These are phyloP conservation scores for Penicillium freii DNA, from an alignment of 2,329 filamentous ascomycete species.

Conservation along the genomic window DNA sequence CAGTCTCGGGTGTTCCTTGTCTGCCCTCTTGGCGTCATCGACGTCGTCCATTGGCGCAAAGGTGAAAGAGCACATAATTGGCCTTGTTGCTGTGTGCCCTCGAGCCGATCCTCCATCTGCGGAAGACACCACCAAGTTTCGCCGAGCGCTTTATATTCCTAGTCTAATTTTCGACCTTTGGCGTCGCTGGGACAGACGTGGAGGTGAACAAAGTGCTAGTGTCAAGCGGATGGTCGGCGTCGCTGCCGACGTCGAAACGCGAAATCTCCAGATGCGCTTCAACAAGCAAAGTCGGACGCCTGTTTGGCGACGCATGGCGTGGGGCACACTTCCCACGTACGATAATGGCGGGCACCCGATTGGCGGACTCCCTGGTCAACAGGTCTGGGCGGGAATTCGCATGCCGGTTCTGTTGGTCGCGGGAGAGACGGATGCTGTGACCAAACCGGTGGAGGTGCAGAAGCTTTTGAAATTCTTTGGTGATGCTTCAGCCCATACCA, in stretches of 20 bases:
- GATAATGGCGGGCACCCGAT: conserved; percentile 45
- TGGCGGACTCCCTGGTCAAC: conserved; percentile 67
- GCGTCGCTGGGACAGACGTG: conserved; percentile 73
- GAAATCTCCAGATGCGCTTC: conserved; percentile 46
- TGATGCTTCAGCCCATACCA: conserved; percentile 26
- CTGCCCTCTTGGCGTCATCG: conserved; percentile 66
- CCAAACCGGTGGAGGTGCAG: conserved; percentile 66
- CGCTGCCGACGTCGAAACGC: conserved; percentile 42
- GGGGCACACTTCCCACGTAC: conserved; percentile 65
- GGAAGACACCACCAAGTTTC: conserved; percentile 51
- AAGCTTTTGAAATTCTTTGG: conserved; percentile 58
- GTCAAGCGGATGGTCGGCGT: conserved; percentile 67
- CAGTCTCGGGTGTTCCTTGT: conserved; percentile 82
- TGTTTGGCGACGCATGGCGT: conserved; percentile 79
- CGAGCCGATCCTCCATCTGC: conserved; percentile 62
- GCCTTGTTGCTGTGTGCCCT: conserved; percentile 79
- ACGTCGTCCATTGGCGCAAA: conserved; percentile 53
- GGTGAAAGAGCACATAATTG: conserved; percentile 66
- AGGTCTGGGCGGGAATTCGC: conserved; percentile 69
- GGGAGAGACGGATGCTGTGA: conserved; percentile 73
- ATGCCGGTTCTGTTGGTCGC: conserved; percentile 76
- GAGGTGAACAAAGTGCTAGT: conserved; percentile 73
- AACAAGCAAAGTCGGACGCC: conserved; percentile 81
- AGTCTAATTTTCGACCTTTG: conserved; percentile 67
- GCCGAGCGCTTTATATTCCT: conserved; percentile 66